phyloP scores from a whole-genome alignment of 148 eudicot species.

The Mesembryanthemum crystallinum region DNA sequence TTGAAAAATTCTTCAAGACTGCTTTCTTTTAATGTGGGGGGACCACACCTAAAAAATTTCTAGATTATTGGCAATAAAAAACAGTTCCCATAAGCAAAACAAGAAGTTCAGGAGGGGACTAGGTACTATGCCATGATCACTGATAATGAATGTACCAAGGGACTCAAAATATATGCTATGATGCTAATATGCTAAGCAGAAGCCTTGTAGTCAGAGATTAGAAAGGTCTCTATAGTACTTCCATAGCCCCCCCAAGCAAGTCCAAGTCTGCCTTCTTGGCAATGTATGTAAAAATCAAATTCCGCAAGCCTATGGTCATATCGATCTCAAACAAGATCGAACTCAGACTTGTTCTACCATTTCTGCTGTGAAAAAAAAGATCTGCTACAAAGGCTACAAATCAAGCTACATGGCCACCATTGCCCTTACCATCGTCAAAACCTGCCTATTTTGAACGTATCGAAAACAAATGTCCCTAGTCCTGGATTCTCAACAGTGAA shows the following conservation, averaged over 20 bases:
- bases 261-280: neutral
- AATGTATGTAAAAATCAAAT: neutral
- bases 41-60: too few relatives aligned
- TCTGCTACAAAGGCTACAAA: conserved; percentile 7
- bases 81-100: too few relatives aligned
- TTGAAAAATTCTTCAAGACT: too few relatives aligned
- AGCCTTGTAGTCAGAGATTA: too few relatives aligned
- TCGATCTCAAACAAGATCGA: neutral
- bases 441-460: conserved; percentile 16
- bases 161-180: too few relatives aligned
- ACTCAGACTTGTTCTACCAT: conserved; percentile 7
- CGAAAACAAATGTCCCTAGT: conserved; percentile 16
- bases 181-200: too few relatives aligned
- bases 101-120: too few relatives aligned
- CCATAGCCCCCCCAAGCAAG: neutral
- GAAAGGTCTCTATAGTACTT: neutral
- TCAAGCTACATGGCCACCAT: conserved; percentile 1
- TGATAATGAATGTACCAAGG: too few relatives aligned
- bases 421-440: neutral
- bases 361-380: conserved; percentile 12
- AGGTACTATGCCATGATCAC: too few relatives aligned
- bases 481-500: conserved; percentile 10
- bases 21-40: too few relatives aligned
- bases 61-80: too few relatives aligned
- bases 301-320: neutral